Base-by-base conservation (phyloP, 2,329 filamentous ascomycete species). In the Thermomyces lanuginosus region DNA sequence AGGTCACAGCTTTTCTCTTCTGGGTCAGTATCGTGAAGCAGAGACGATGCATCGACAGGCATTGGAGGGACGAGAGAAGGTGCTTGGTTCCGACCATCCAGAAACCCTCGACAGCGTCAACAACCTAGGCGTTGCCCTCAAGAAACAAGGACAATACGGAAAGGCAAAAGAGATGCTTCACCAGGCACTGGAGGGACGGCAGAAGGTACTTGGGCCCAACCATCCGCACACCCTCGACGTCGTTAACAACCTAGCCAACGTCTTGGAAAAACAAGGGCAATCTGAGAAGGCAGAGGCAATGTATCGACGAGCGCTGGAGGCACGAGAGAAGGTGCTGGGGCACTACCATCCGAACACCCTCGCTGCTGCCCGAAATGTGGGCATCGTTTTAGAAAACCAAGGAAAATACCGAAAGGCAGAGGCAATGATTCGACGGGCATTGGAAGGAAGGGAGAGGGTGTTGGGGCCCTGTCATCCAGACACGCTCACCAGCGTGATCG, bases 301-400 rank as follows among this genome's bases (percentile, higher is more conserved):
- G n/a, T n/a, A n/a, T n/a, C n/a, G n/a, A n/a, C 16, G 30, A 29
- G 29, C 17, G 16, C 4, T 35, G 10, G 24, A 27, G 21, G 20
- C 11, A n/a, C 21, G 11, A 7, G 14, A 31, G 29, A 29, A 26
- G 16, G 21, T 30, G 16, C 29, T 30, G 8, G 38, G 38, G 4
- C 9, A 26, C 8, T 28, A 38, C 17, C 36, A 39, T 34, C 34
- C 34, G n/a, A 22, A 34, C 22, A 40, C 37, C 7, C 25, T 40
- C 17, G 34, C 18, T 4, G 36, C 15, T 20, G 30, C 37, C 25
- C 25, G 30, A 22, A 33, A 38, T 19, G 33, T 39, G 16, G 29
- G 6, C n/a, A 4, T 21, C 5, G 15, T 9, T 4, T 14, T 10
- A 14, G 6, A 14, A 4, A 6, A 11, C 4, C 22, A 24, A 24